A percentile compares a stretch with the other conserved stretches of the same genome.
Evolutionary conservation across 352 stramenopile genomes (phyloP).

Genomic region (Phytophthora melonis): DNA sequence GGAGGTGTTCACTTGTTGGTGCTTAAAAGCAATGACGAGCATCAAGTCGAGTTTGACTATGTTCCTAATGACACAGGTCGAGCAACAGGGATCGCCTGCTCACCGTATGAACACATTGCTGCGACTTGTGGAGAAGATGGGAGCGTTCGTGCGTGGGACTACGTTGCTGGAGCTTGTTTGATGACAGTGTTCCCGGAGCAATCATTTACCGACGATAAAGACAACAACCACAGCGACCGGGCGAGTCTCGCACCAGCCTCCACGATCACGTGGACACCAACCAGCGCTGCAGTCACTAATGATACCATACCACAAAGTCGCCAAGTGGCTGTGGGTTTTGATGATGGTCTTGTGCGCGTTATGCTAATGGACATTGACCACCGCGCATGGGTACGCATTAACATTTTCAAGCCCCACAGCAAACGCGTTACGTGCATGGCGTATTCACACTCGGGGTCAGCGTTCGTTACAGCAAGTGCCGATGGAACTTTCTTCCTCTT

Average conservation of each 20-base stretch:
- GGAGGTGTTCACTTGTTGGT: conserved; percentile 63
- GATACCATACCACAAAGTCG: conserved; percentile 60
- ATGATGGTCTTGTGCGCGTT: conserved; percentile 87
- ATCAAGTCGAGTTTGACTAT: conserved; percentile 64
- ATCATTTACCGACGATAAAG: conserved; percentile 8
- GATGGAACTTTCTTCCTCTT: conserved; percentile 93
- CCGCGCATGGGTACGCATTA: conserved; percentile 64
- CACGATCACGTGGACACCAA: conserved; percentile 81
- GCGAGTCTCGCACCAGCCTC: conserved; percentile 49
- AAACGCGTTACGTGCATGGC: conserved; percentile 68
- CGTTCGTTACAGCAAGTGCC: conserved; percentile 76
- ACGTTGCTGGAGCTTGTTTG: conserved; percentile 64
- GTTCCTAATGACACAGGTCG: conserved; percentile 70
- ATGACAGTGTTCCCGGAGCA: conserved; percentile 34
- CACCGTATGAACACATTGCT: conserved; percentile 87
- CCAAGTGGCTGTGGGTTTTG: conserved; percentile 91
- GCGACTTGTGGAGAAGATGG: conserved; percentile 90
- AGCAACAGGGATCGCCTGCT: conserved; percentile 81
- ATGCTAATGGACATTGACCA: conserved; percentile 64
- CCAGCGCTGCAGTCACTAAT: conserved; percentile 45
- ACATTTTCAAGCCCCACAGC: conserved; percentile 92
- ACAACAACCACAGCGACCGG: not conserved
- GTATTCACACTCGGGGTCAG: conserved; percentile 71
- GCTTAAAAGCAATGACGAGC: conserved; percentile 45
- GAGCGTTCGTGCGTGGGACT: conserved; percentile 90